phyloP scores from a whole-genome alignment of 805 yeast species.

The Ogataea methanolica region DNA sequence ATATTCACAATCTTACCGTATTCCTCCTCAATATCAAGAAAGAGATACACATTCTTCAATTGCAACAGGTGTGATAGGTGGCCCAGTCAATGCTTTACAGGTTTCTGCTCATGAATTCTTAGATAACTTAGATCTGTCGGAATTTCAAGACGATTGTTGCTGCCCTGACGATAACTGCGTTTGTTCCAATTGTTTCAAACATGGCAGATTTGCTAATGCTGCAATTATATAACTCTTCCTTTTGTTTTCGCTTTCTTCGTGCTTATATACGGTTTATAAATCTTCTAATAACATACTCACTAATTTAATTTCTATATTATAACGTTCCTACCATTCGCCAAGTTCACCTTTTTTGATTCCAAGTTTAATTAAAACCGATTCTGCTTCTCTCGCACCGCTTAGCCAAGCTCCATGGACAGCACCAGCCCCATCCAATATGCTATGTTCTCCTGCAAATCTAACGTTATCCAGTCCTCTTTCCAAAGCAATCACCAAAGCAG shows the following conservation, averaged over 20 bases:
- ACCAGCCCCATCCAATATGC: conserved; percentile 81
- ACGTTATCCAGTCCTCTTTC: conserved; percentile 53
- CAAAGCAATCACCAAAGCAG: conserved; percentile 56
- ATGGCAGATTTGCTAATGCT: conserved; percentile 22
- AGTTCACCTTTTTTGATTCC: conserved; percentile 29
- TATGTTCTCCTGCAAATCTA: conserved; percentile 90
- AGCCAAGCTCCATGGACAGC: conserved; percentile 90
- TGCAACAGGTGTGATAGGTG: too few species aligned
- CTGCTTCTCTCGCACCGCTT: conserved; percentile 45
- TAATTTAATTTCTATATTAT: background rate
- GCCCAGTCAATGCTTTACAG: conserved; percentile 3
- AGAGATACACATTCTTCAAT: too few species aligned
- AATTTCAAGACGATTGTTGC: conserved; percentile 25
- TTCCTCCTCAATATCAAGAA: too few species aligned
- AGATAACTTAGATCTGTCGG: conserved; percentile 16
- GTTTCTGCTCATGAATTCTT: conserved; percentile 18
- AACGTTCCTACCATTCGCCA: conserved; percentile 28
- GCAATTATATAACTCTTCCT: background rate
- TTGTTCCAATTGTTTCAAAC: conserved; percentile 30
- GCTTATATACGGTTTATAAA: background rate
- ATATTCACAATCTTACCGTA: background rate
- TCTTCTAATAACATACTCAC: background rate
- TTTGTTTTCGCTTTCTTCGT: background rate
- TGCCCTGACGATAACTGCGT: conserved; percentile 30
- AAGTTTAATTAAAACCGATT: conserved; percentile 16